Evolutionary conservation across 1,139 yeast genomes (phyloP), one percentile per base, ranked within the genome.

Genomic region (Blastobotrys proliferans): DNA sequence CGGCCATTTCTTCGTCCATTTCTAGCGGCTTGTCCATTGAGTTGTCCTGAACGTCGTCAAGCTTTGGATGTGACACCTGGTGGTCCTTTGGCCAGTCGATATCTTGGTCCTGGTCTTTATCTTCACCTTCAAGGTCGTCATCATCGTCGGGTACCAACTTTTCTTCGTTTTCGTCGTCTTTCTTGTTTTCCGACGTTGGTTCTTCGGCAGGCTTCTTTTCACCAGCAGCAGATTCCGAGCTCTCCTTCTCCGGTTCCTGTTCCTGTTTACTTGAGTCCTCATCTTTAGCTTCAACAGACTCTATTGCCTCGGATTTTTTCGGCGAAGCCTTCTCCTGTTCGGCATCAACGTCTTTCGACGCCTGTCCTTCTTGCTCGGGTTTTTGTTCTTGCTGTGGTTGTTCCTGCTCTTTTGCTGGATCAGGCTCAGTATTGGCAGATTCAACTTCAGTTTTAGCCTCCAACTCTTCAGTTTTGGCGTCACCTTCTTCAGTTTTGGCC

Each of bases 71-170:
- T 10, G 29, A 17, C 26, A 25, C 6, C 9, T 40, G 38, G 28
- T 32, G 30, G 22, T 40, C 43, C 13, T 21, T 34, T n/a, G 43
- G 43, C 43, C 43, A 40, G 8, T 26, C 38, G 16, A 40, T 30
- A 30, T 43, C 46, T 11, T 43, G 35, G 6, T 43, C 43, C 10
- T 36, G 38, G 8, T 37, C 28, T 3, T 22, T 6, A 37, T 29
- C 20, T 11, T 37, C 21, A 16, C 18, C 30, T n/a, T 17, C 37
- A 20, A 31, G 43, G 21, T 38, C 47, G 10, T 20, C 35, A 3
- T 22, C 40, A 8, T 30, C 43, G 5, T 25, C 43, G n/a, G 42
- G 33, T 6, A 11, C 22, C 11, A 21, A 16, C 22, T 8, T 25
- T 16, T 36, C 32, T 29, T 18, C 31, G 6, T 21, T 37, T 13